Conservation (phyloP, 139 green algal genomes). For the Prasinococcaceae sp. region DNA sequence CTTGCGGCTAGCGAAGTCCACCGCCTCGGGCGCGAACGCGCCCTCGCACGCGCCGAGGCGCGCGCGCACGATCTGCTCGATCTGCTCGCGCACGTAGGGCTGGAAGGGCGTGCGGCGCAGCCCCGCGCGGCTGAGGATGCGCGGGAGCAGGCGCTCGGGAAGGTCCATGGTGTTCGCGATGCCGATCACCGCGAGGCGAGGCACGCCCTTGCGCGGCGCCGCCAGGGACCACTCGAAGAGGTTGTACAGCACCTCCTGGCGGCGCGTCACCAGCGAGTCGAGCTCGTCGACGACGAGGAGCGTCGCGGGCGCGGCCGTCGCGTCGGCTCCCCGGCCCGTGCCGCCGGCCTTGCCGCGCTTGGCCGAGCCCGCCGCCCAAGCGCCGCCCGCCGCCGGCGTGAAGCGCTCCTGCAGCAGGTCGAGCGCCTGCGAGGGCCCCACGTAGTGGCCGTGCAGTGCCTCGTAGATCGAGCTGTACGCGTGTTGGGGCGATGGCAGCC, state of each 20-base stretch:
- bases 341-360: not conserved
- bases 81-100: conserved; percentile 26
- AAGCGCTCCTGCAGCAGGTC: conserved; percentile 56
- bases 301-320: conserved; percentile 12
- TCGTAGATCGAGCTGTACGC: conserved; percentile 58
- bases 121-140: conserved; percentile 51
- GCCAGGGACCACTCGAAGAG: conserved; percentile 97
- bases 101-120: conserved; percentile 12
- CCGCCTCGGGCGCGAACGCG: conserved; percentile 17
- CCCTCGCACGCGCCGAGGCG: conserved; percentile 37
- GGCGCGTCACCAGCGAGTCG: conserved; percentile 81
- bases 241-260: conserved; percentile 93
- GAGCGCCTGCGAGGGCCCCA: conserved; percentile 36
- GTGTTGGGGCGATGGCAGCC: conserved; percentile 68
- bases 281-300: conserved; percentile 90
- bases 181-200: conserved; percentile 73
- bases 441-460: conserved; percentile 55
- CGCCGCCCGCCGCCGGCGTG: not conserved
- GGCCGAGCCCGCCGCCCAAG: too few species aligned
- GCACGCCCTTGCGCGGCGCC: too few species aligned
- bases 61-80: conserved; percentile 47
- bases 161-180: conserved; percentile 98
- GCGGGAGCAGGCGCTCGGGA: conserved; percentile 76
- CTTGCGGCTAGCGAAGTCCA: conserved; percentile 31
- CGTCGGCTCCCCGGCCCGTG: not conserved